These are phyloP conservation scores for Vinca minor DNA, from an alignment of 257 asterid genomes.

Conservation along the genomic window DNA sequence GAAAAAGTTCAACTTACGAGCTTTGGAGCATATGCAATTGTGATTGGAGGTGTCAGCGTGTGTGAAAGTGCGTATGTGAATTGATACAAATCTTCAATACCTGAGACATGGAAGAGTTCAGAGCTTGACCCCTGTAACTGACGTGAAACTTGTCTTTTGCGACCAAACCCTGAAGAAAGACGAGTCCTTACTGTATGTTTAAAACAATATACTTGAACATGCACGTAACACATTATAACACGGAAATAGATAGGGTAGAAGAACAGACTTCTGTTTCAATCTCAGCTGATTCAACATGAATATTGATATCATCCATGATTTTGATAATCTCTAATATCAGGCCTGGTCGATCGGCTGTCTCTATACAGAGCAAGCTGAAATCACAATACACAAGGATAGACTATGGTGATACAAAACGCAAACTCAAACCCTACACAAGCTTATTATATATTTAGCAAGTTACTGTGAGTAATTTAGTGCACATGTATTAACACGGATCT, in stretches of 20 bases:
- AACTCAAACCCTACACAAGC: not conserved
- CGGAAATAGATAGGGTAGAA: slow-evolving; percentile 4
- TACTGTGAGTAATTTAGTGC: not conserved
- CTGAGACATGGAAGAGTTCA: slow-evolving; percentile 90
- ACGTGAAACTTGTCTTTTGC: slow-evolving; percentile 95
- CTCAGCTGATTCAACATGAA: slow-evolving; percentile 90
- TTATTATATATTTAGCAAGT: not conserved
- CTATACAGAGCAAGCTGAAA: slow-evolving; percentile 83
- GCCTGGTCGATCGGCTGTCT: slow-evolving; percentile 95
- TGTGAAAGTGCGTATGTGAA: not conserved
- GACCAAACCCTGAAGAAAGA: slow-evolving; percentile 60
- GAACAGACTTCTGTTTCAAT: slow-evolving; percentile 77
- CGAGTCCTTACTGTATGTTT: slow-evolving; percentile 12
- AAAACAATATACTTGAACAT: not conserved
- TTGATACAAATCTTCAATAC: slow-evolving; percentile 28
- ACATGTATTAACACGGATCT: slow-evolving; percentile 2
- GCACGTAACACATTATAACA: not conserved
- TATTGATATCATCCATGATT: slow-evolving; percentile 62
- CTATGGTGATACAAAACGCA: not conserved
- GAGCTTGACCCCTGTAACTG: slow-evolving; percentile 85
- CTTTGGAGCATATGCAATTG: not conserved
- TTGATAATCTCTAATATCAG: slow-evolving; percentile 73
- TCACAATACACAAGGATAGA: slow-evolving; percentile 11
- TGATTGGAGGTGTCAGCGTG: not conserved
- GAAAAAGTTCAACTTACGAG: not conserved